Evolutionary conservation across 2,329 filamentous ascomycete genomes (phyloP), one percentile per base, ranked within the genome.

Genomic region (Mycogone perniciosa): DNA sequence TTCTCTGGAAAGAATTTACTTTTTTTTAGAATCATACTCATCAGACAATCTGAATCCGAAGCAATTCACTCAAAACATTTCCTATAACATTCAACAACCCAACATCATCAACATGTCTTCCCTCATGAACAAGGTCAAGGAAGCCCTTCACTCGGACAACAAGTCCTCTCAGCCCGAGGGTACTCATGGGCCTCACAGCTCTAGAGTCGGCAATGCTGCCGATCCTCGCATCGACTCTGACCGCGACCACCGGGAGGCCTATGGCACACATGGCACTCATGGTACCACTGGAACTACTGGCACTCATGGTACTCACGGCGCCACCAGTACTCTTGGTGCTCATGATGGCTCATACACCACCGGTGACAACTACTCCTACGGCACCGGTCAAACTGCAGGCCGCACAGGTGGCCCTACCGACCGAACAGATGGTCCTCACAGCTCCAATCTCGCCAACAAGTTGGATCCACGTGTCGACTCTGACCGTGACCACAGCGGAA

Each of bases 81-180:
- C 30, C 6, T 13, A 2, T 4, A 33, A 10, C 9, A 20, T 20
- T 47, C 48, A 51, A 35, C n/a, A 3, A 45, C 52, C 29, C 20
- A 53, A 44, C 20, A 40, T 52, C 31, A 39, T 51, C 70, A 80
- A 55, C 62, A 82, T 81, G 79, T 79, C 79, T 66, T 67, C 67
- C 59, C 68, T 82, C 61, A 66, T 80, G 62, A 76, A 81, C 72
- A 81, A 81, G 68, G 73, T 80, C 65, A 81, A 81, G 74, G 76
- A 81, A 4, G 76, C 71, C 55, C 64, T 81, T 52, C 62, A 70
- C 60, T 67, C 70, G 54, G 71, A 76, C 65, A 49, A 55, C 55
- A 59, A 58, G 44, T 54, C 62, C 31, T 54, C 59, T 31, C 50
- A 59, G 31, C 48, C 44, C 6, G 44, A 46, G 9, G 44, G 48